Evolutionary conservation across 2,329 filamentous ascomycete genomes (phyloP), one percentile per base, ranked within the genome.

Genomic region (Neonectria neomacrospora): DNA sequence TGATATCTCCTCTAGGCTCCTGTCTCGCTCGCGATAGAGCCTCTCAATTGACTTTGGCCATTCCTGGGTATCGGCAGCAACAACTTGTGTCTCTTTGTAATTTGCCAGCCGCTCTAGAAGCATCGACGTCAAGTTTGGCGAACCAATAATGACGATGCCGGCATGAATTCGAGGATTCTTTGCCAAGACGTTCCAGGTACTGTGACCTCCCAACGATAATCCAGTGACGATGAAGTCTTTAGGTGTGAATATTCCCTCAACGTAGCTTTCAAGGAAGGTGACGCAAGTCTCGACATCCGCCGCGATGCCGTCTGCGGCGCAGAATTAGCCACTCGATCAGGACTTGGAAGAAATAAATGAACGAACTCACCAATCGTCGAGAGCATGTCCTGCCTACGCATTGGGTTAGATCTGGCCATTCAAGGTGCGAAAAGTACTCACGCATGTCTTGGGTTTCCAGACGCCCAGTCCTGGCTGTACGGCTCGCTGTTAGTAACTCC

Each of bases 211-310:
- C 8, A 57, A 9, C 3, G 54, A 57, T 11, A 50, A 8, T 3
- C 54, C 54, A 11, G 54, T 57, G 16, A 50, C 34, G 30, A 57
- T 50, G 22, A 50, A 57, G 22, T 39, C 23, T 22, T 39, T 57
- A 2, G 54, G 54, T 1, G 22, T 57, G 32, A 57, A 57, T 2
- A 41, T 20, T 0, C 20, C 44, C n/a, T 57, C 44, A 16, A 57
- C 54, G 44, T 57, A 57, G 32, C 44, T 50, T 22, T 57, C 54
- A 16, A 57, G 54, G 23, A 57, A 57, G 7, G 54, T 57, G 44
- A 50, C 22, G 16, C 10, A 50, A 4, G 34, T 48, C 32, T 57
- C 18, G 16, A 50, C 22, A 39, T 57, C 44, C 16, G 44, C 30
- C 10, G 42, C 44, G n/a, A 57, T 50, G 14, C 54, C 54, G 12